These are phyloP conservation scores for Exophiala bonariae DNA, from an alignment of 2,329 filamentous ascomycete genomes.

Conservation along the genomic window DNA sequence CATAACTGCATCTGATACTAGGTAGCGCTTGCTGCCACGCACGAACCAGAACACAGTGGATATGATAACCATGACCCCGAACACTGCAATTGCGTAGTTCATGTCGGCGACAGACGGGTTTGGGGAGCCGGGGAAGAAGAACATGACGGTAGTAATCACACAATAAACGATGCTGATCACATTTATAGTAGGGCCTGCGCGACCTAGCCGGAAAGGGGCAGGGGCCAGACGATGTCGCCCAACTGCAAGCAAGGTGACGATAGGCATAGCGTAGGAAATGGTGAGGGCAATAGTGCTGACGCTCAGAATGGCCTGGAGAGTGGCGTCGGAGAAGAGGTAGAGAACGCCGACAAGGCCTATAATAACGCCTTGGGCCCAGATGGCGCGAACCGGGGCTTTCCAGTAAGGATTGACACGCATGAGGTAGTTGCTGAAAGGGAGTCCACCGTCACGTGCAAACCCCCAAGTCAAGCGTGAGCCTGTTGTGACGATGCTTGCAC, in stretches of 20 bases:
- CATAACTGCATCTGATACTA: no score
- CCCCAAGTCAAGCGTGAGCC: constrained; percentile 57
- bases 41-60: constrained; percentile 53
- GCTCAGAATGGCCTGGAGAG: constrained; percentile 55
- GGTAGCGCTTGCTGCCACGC: neutral
- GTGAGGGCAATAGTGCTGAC: constrained; percentile 60
- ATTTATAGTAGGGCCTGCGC: constrained; percentile 46
- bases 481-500: constrained; percentile 53
- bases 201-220: constrained; percentile 47
- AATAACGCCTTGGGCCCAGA: constrained; percentile 53
- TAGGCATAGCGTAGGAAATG: constrained; percentile 54
- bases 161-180: constrained; percentile 55
- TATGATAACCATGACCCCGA: constrained; percentile 56
- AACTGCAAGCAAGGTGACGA: constrained; percentile 47
- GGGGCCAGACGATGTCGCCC: constrained; percentile 56
- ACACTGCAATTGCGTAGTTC: constrained; percentile 60
- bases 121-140: constrained; percentile 53
- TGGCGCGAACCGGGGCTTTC: constrained; percentile 54
- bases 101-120: constrained; percentile 51
- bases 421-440: constrained; percentile 49
- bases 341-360: constrained; percentile 54
- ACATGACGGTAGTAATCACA: constrained; percentile 54
- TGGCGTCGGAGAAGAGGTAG: constrained; percentile 55
- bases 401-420: constrained; percentile 47
- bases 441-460: constrained; percentile 55